Conservation (phyloP, 1,139 yeast species). For the Candida tetrigidarum region DNA sequence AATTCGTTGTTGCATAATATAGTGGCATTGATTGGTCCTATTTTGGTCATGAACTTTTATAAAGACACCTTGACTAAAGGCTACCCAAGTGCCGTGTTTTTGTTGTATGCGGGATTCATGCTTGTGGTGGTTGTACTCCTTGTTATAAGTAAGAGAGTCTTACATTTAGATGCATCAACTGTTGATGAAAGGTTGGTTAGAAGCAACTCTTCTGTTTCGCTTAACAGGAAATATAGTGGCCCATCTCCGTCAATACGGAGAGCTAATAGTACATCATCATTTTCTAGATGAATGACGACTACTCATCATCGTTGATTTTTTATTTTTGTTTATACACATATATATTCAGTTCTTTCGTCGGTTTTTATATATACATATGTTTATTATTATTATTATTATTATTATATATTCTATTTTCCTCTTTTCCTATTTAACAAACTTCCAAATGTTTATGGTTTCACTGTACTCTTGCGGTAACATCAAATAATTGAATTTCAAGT, state of each 20-base stretch:
- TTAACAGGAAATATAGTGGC: constrained; percentile 2
- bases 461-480: constrained; percentile 45
- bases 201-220: constrained; percentile 11
- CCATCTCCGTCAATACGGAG: neutral
- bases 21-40: constrained; percentile 29
- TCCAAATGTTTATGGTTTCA: constrained; percentile 38
- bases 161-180: constrained; percentile 8
- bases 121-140: constrained; percentile 8
- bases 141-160: constrained; percentile 7
- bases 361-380: too few relatives aligned
- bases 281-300: neutral
- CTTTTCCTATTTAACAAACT: constrained; percentile 18
- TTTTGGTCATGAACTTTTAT: constrained; percentile 32
- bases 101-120: constrained; percentile 13
- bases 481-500: constrained; percentile 41
- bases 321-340: neutral
- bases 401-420: neutral
- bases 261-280: constrained; percentile 4
- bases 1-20: constrained; percentile 37
- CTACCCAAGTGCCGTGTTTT: constrained; percentile 16
- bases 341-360: neutral
- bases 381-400: neutral
- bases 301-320: neutral
- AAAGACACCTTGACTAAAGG: constrained; percentile 20
- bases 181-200: constrained; percentile 9